phyloP scores from a whole-genome alignment of 192 early-diverging fungal genomes.

The Coemansia sp. region DNA sequence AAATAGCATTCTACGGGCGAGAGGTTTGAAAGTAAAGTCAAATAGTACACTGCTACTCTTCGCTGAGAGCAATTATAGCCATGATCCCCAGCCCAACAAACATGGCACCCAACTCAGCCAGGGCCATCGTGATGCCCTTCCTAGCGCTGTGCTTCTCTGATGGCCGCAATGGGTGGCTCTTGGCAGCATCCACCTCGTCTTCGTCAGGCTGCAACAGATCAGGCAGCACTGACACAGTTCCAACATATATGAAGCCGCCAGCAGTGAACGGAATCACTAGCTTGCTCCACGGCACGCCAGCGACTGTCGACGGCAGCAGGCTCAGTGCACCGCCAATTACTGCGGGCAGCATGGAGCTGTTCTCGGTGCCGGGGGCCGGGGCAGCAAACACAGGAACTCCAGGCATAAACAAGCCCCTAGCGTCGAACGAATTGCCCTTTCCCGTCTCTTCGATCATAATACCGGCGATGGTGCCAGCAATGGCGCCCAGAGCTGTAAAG shows the following conservation, averaged over 20 bases:
- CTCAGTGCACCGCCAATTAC: slow-evolving; percentile 25
- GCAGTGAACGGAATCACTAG: slow-evolving; percentile 86
- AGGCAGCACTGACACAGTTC: slow-evolving; percentile 80
- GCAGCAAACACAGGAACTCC: slow-evolving; percentile 39
- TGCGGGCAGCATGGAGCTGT: slow-evolving; percentile 10
- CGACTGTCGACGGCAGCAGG: slow-evolving; percentile 44
- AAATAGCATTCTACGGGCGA: background rate
- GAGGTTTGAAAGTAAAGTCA: background rate
- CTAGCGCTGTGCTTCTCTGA: slow-evolving; percentile 10
- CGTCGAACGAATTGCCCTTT: slow-evolving; percentile 37
- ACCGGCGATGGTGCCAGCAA: slow-evolving; percentile 73
- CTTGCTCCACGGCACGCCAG: slow-evolving; percentile 66
- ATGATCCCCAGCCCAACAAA: slow-evolving; percentile 73
- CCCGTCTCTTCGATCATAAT: slow-evolving; percentile 73
- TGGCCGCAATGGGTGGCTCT: slow-evolving; percentile 9
- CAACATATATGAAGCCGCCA: slow-evolving; percentile 85
- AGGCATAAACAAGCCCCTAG: slow-evolving; percentile 26
- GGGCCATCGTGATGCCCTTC: slow-evolving; percentile 36
- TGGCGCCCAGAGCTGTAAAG: slow-evolving; percentile 77
- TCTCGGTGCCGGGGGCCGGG: background rate
- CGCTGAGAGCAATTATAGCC: slow-evolving; percentile 72
- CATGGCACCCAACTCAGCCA: slow-evolving; percentile 68
- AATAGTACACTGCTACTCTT: slow-evolving; percentile 37
- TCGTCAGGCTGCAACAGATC: slow-evolving; percentile 71
- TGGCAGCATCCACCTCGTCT: slow-evolving; percentile 34